A percentile compares a stretch with the other conserved stretches of the same genome.
Evolutionary conservation across 23 red algal species (phyloP).

Genomic region (Pyropia haitanensis): DNA sequence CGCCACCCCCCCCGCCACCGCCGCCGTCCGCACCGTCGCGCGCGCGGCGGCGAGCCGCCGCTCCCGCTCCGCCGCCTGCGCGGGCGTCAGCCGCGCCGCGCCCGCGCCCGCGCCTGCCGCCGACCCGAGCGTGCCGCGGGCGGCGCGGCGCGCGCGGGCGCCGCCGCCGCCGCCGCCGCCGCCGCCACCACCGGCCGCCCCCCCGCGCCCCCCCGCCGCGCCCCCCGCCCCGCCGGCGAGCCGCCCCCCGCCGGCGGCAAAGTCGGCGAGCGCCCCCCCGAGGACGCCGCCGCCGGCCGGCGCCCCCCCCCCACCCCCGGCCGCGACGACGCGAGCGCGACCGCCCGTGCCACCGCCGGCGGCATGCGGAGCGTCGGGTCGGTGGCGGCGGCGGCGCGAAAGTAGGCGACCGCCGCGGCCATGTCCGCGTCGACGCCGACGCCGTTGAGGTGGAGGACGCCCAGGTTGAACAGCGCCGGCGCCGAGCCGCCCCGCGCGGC

Average conservation of each 20-base stretch:
- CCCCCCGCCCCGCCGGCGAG: slow-evolving; percentile 19
- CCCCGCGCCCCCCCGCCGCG: slow-evolving; percentile 21
- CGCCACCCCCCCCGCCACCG: slow-evolving; percentile 1
- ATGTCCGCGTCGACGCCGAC: slow-evolving; percentile 59
- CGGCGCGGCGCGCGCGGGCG: neutral
- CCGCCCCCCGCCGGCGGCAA: neutral
- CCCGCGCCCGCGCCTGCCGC: slow-evolving; percentile 11
- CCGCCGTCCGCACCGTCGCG: slow-evolving; percentile 14
- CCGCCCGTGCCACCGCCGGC: slow-evolving; percentile 10
- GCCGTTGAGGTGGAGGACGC: slow-evolving; percentile 70
- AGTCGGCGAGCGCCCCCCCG: slow-evolving; percentile 4
- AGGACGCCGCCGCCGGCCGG: slow-evolving; percentile 10
- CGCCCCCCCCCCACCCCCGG: slow-evolving; percentile 8
- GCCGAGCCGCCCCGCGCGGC: slow-evolving; percentile 48
- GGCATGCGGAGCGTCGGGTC: slow-evolving; percentile 56
- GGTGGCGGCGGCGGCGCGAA: slow-evolving; percentile 30
- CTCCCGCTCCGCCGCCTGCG: slow-evolving; percentile 33
- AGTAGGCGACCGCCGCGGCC: slow-evolving; percentile 42
- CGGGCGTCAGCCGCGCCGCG: slow-evolving; percentile 4
- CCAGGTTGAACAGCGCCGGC: slow-evolving; percentile 74
- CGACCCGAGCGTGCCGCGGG: neutral
- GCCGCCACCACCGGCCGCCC: slow-evolving; percentile 11
- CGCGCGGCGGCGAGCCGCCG: slow-evolving; percentile 26
- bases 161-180: slow-evolving; percentile 10
- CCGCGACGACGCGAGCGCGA: slow-evolving; percentile 18